Percentiles rank a stretch among this genome's conserved stretches.
These are phyloP conservation scores for Millerozyma acaciae DNA, from an alignment of 805 yeast genomes.

Conservation along the genomic window DNA sequence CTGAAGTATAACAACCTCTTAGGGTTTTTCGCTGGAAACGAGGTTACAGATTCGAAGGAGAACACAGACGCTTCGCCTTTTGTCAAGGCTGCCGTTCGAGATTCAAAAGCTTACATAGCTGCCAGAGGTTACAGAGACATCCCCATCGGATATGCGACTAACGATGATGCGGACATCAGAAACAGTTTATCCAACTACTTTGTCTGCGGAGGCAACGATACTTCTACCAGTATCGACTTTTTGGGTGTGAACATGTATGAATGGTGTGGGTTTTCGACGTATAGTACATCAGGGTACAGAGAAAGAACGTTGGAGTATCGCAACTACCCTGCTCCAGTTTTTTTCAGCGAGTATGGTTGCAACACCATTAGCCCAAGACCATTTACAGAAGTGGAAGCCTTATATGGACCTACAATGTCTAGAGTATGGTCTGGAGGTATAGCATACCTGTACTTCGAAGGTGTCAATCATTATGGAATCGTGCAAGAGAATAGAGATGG, in stretches of 20 bases:
- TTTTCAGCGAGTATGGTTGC: conserved; percentile 41
- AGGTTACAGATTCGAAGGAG: conserved; percentile 28
- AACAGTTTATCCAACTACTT: conserved; percentile 26
- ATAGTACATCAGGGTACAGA: conserved; percentile 33
- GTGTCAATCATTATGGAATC: conserved; percentile 33
- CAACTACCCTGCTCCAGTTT: conserved; percentile 31
- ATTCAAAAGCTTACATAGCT: conserved; percentile 25
- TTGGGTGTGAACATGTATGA: conserved; percentile 37
- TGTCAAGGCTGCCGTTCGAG: conserved; percentile 36
- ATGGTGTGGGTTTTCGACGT: conserved; percentile 41
- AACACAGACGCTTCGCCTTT: conserved; percentile 30
- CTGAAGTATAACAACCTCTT: conserved; percentile 28
- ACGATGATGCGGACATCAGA: conserved; percentile 33
- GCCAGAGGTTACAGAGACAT: conserved; percentile 25
- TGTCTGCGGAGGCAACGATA: conserved; percentile 22
- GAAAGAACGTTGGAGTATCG: conserved; percentile 29
- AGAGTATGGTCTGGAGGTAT: conserved; percentile 40
- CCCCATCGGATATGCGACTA: conserved; percentile 41
- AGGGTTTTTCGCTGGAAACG: conserved; percentile 42
- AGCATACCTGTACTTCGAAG: conserved; percentile 35
- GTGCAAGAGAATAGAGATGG: conserved; percentile 26
- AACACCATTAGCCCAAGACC: conserved; percentile 33
- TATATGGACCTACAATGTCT: conserved; percentile 30
- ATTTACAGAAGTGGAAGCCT: conserved; percentile 35
- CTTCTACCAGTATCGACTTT: conserved; percentile 24